Evolutionary conservation across 306 rosid genomes (phyloP).

Genomic region (Malus asiatica): DNA sequence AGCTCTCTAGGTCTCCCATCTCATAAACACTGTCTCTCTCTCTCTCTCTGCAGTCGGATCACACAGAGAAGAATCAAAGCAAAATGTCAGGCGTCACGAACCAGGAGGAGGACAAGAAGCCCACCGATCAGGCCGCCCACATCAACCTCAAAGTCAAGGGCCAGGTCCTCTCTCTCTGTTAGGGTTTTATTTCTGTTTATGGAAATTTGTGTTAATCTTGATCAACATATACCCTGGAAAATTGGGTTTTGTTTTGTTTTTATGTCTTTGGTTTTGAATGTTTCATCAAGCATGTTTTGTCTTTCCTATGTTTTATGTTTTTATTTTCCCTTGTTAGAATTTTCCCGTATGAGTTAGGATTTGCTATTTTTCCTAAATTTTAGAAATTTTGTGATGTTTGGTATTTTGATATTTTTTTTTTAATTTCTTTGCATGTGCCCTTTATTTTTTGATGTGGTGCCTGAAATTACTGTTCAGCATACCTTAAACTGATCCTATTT

Average conservation of each 20-base stretch:
- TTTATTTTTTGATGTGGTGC: background rate
- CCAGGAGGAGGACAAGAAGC: slow-evolving; percentile 47
- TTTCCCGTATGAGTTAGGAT: background rate
- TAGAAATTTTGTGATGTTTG: background rate
- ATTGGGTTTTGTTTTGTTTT: background rate
- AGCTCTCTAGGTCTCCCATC: background rate
- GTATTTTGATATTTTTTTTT: background rate
- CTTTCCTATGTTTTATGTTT: background rate
- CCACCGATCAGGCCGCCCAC: slow-evolving; percentile 35
- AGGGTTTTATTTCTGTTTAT: background rate
- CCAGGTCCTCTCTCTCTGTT: slow-evolving; percentile 20
- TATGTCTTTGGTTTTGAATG: background rate
- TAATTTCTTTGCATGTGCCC: too few relatives aligned
- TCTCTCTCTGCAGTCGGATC: background rate
- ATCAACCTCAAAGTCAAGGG: slow-evolving; percentile 49
- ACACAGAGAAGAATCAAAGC: background rate
- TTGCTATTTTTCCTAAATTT: background rate
- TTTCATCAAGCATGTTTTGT: background rate
- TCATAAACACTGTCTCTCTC: background rate
- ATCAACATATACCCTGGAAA: background rate
- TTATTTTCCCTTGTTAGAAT: background rate
- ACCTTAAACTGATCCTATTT: background rate
- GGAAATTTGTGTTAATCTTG: background rate
- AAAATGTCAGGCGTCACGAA: slow-evolving; percentile 35
- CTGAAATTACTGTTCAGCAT: background rate